A percentile compares a stretch with the other conserved stretches of the same genome.
phyloP scores from a whole-genome alignment of 257 asterid species.

The Penstemon newberryi region DNA sequence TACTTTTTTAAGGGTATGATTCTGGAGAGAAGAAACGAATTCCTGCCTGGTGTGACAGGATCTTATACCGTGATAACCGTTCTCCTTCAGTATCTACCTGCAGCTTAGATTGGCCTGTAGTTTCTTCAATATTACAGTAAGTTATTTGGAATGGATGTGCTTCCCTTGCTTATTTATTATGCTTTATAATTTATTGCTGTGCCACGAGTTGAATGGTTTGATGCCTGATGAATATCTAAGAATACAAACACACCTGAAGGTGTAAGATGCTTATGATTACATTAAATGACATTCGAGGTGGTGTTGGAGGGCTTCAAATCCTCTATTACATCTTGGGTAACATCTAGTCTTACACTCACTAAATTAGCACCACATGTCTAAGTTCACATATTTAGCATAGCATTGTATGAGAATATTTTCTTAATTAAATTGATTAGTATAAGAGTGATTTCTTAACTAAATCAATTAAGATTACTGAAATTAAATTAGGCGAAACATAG shows the following conservation, averaged over 20 bases:
- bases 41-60: slow-evolving; percentile 99
- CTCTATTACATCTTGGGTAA: no score
- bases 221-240: neutral
- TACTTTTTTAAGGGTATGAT: slow-evolving; percentile 71
- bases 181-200: neutral
- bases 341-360: no score
- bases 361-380: no score
- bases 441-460: no score
- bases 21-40: slow-evolving; percentile 98
- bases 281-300: no score
- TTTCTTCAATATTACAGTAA: slow-evolving; percentile 72
- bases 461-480: no score
- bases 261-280: neutral
- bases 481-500: no score
- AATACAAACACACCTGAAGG: slow-evolving; percentile 14
- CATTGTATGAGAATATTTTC: no score
- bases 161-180: neutral
- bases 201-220: neutral
- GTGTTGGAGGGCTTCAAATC: no score
- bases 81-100: slow-evolving; percentile 62
- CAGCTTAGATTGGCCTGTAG: slow-evolving; percentile 94
- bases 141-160: slow-evolving; percentile 33
- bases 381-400: no score
- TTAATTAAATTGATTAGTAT: no score
- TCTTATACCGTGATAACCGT: slow-evolving; percentile 86